Percentiles rank a stretch among this genome's conserved stretches.
These are phyloP conservation scores for Alternaria arbusti DNA, from an alignment of 2,329 filamentous ascomycete genomes.

Conservation along the genomic window DNA sequence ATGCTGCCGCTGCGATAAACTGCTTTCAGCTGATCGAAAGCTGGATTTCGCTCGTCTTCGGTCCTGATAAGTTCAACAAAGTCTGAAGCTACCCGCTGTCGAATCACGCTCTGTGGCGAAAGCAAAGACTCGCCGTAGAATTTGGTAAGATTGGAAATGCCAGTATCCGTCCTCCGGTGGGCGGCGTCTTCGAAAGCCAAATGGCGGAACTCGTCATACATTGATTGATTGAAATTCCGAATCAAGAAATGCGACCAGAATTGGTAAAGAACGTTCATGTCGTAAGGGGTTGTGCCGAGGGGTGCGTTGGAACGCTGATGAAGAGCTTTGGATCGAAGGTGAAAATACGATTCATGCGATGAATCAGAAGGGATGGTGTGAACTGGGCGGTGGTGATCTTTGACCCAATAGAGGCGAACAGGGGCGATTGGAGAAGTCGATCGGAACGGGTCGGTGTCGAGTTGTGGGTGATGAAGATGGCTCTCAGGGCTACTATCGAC, in stretches of 20 bases:
- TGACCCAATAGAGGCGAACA: constrained; percentile 57
- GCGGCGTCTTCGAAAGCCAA: constrained; percentile 69
- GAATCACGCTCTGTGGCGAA: constrained; percentile 56
- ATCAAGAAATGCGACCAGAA: constrained; percentile 78
- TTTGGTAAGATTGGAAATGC: constrained; percentile 67
- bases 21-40: constrained; percentile 59
- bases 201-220: constrained; percentile 77
- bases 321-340: constrained; percentile 58
- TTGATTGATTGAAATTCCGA: constrained; percentile 74
- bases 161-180: constrained; percentile 59
- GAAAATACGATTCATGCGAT: constrained; percentile 56
- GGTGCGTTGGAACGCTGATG: constrained; percentile 55
- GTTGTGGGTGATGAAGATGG: constrained; percentile 24
- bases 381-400: constrained; percentile 54
- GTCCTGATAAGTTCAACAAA: constrained; percentile 61
- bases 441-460: constrained; percentile 24
- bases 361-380: constrained; percentile 53
- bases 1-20: constrained; percentile 62
- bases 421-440: constrained; percentile 21
- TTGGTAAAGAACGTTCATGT: constrained; percentile 72
- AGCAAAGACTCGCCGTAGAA: constrained; percentile 68
- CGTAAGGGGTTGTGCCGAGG: constrained; percentile 56
- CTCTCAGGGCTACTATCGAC: constrained; percentile 27
- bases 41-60: constrained; percentile 53
- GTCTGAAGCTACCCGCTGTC: constrained; percentile 61